A percentile compares a stretch with the other conserved stretches of the same genome.
Evolutionary conservation across 805 yeast species (phyloP).

Genomic region (Lipomyces sp.): DNA sequence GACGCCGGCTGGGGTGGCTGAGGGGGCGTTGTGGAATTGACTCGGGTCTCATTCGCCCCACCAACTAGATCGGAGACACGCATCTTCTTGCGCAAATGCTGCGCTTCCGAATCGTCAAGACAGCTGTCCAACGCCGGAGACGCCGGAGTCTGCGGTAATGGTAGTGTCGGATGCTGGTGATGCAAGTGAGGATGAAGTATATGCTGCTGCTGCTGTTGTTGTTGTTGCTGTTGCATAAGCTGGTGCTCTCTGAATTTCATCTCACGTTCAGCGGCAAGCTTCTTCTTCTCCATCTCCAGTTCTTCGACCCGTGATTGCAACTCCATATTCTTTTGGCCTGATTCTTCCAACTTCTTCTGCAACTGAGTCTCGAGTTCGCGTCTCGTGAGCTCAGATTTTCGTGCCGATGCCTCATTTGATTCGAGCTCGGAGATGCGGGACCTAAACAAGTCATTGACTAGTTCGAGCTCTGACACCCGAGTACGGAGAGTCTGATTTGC

Average conservation of each 20-base stretch:
- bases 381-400: conserved; percentile 43
- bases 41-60: conserved; percentile 5
- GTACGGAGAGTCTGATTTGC: conserved; percentile 61
- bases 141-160: conserved; percentile 30
- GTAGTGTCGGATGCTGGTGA: conserved; percentile 16
- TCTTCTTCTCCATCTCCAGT: conserved; percentile 30
- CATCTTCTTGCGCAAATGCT: conserved; percentile 33
- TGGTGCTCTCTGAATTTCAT: conserved; percentile 5
- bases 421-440: conserved; percentile 84
- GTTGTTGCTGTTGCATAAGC: conserved; percentile 24
- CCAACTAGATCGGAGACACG: conserved; percentile 32
- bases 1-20: conserved; percentile 14
- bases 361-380: conserved; percentile 57
- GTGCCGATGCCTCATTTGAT: conserved; percentile 46
- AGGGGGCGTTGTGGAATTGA: conserved; percentile 4
- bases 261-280: not conserved
- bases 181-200: conserved; percentile 15
- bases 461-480: conserved; percentile 82
- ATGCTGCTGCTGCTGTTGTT: conserved; percentile 23
- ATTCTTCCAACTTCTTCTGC: conserved; percentile 35
- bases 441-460: conserved; percentile 86
- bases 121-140: conserved; percentile 30
- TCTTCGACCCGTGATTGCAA: conserved; percentile 31
- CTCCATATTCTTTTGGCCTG: conserved; percentile 29
- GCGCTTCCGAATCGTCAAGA: conserved; percentile 12